These are phyloP conservation scores for Parasarocladium wereldwijsianum DNA, from an alignment of 2,329 filamentous ascomycete species.

Conservation along the genomic window DNA sequence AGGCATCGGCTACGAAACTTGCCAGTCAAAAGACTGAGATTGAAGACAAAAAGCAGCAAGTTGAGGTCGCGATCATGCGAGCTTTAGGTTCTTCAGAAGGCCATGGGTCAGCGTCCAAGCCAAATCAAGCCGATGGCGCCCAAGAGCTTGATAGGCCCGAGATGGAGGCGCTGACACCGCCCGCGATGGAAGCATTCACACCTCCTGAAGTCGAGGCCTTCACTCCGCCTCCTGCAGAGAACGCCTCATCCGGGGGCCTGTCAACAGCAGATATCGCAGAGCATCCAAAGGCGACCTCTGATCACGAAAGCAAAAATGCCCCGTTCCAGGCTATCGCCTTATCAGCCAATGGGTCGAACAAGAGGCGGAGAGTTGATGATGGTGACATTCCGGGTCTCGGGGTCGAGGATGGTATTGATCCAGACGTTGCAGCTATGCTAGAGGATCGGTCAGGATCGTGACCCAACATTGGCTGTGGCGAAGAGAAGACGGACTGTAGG, in stretches of 20 bases:
- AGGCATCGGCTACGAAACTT: conserved; percentile 49
- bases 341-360: conserved; percentile 38
- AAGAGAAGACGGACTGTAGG: too few relatives aligned
- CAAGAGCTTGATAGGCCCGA: conserved; percentile 60
- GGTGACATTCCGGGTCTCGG: conserved; percentile 40
- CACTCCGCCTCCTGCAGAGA: conserved; percentile 8
- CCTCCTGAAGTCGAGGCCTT: conserved; percentile 9
- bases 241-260: too few relatives aligned
- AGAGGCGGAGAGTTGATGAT: conserved; percentile 38
- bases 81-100: conserved; percentile 52
- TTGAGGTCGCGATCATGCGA: conserved; percentile 83
- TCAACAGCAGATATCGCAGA: too few relatives aligned
- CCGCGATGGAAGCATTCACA: conserved; percentile 32
- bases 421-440: conserved; percentile 41
- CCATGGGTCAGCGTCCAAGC: conserved; percentile 29
- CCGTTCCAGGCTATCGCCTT: conserved; percentile 35
- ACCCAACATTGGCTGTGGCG: not conserved
- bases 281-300: too few relatives aligned
- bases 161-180: conserved; percentile 79
- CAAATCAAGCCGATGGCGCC: conserved; percentile 28
- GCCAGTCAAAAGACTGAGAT: conserved; percentile 53
- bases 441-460: conserved; percentile 15
- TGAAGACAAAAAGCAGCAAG: conserved; percentile 71
- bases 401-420: conserved; percentile 38
- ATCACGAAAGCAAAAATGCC: conserved; percentile 16